These are phyloP conservation scores for Cephalotrichum gorgonifer DNA, from an alignment of 2,329 filamentous ascomycete species.

Conservation along the genomic window DNA sequence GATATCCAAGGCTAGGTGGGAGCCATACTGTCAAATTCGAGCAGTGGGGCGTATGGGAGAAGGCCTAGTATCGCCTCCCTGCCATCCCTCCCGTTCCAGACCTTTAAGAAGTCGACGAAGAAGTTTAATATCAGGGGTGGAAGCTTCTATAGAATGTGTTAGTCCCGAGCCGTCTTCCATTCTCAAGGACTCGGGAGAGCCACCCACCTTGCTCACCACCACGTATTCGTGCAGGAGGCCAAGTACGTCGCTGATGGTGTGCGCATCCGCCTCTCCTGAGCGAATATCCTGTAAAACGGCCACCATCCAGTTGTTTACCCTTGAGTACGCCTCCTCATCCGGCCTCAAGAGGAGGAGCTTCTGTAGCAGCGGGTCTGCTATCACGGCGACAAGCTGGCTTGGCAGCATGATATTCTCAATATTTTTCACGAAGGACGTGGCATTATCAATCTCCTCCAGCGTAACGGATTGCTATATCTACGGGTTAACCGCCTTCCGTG, in stretches of 20 bases:
- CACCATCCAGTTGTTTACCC: conserved; percentile 50
- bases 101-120: conserved; percentile 39
- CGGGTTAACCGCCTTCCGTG: not conserved
- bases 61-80: conserved; percentile 45
- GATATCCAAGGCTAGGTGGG: conserved; percentile 11
- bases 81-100: conserved; percentile 53
- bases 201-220: conserved; percentile 39
- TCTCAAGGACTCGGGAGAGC: not conserved
- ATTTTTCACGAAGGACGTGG: conserved; percentile 57
- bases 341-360: conserved; percentile 62
- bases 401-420: conserved; percentile 73
- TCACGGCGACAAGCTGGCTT: conserved; percentile 68
- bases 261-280: conserved; percentile 36
- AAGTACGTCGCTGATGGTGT: conserved; percentile 42
- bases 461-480: conserved; percentile 44
- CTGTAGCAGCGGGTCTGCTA: conserved; percentile 67
- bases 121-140: conserved; percentile 38
- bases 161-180: not conserved
- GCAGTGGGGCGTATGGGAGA: conserved; percentile 42
- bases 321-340: conserved; percentile 35
- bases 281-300: conserved; percentile 46
- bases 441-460: conserved; percentile 69
- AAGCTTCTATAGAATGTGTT: conserved; percentile 23
- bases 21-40: conserved; percentile 42
- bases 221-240: conserved; percentile 46